Evolutionary conservation across 2,329 filamentous ascomycete species (phyloP).

Genomic region (Diaporthe capsici): DNA sequence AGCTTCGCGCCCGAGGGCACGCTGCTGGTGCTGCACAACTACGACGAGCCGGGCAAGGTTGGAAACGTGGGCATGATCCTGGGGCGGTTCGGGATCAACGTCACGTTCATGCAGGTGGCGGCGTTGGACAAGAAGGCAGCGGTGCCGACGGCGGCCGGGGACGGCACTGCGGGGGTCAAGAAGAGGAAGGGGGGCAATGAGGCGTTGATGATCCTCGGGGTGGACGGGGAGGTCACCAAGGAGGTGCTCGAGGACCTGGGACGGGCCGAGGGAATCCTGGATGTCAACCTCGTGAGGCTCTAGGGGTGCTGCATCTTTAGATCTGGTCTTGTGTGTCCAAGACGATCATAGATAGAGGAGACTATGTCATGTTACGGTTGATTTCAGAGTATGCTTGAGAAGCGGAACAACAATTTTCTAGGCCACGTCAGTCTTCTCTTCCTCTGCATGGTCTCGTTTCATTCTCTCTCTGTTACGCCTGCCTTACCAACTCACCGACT

Average conservation of each 20-base stretch:
- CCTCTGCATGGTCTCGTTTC: not conserved
- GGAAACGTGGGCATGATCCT: conserved; percentile 81
- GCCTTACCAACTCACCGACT: not conserved
- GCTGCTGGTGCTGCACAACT: conserved; percentile 84
- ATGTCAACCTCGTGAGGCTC: conserved; percentile 67
- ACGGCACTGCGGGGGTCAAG: conserved; percentile 43
- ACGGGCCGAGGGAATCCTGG: conserved; percentile 66
- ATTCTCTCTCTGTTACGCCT: not conserved
- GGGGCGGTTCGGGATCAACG: conserved; percentile 80
- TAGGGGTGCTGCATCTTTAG: conserved; percentile 43
- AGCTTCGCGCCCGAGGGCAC: conserved; percentile 82
- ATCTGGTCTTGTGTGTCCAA: not conserved
- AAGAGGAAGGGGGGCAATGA: conserved; percentile 66
- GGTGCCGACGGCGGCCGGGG: conserved; percentile 43
- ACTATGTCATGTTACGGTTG: not conserved
- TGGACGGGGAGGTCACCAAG: conserved; percentile 74
- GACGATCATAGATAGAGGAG: conserved; percentile 14
- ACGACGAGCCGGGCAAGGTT: conserved; percentile 86
- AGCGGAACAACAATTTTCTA: not conserved
- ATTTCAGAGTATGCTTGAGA: not conserved
- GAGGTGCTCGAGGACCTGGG: conserved; percentile 66
- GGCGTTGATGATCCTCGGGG: conserved; percentile 85
- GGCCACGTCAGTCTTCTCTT: not conserved
- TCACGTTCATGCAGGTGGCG: conserved; percentile 83
- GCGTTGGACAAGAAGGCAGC: conserved; percentile 60